Conservation (phyloP, 2,329 filamentous ascomycete species). For the Didymella keratinophila region DNA sequence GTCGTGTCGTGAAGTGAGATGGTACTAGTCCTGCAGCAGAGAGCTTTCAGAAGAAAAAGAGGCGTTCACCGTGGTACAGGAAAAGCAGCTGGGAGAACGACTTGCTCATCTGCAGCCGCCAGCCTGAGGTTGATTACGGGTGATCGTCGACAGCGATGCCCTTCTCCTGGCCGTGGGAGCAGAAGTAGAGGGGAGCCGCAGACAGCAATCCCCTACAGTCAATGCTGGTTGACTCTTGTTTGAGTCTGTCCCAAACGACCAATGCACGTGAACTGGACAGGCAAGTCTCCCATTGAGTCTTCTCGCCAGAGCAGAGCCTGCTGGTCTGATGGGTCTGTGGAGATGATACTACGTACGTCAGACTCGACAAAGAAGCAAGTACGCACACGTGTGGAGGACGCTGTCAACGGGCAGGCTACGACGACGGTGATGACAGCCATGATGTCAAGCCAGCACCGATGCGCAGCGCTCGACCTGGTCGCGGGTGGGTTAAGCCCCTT, state of each 20-base stretch:
- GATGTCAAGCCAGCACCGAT: slow-evolving; percentile 14
- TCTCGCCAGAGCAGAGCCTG: neutral
- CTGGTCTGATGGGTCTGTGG: neutral
- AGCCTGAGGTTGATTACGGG: slow-evolving; percentile 21
- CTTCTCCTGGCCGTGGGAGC: slow-evolving; percentile 14
- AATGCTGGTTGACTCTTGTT: slow-evolving; percentile 27
- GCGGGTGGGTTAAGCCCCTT: slow-evolving; percentile 28
- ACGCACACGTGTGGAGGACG: slow-evolving; percentile 14
- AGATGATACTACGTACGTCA: slow-evolving; percentile 20
- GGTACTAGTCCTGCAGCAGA: slow-evolving; percentile 37
- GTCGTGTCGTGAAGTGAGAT: slow-evolving; percentile 30
- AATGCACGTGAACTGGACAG: slow-evolving; percentile 14
- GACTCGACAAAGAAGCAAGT: slow-evolving; percentile 10
- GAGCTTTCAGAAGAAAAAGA: slow-evolving; percentile 32
- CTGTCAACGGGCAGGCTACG: slow-evolving; percentile 8
- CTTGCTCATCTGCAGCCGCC: slow-evolving; percentile 7
- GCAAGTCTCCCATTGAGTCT: slow-evolving; percentile 1
- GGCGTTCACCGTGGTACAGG: slow-evolving; percentile 39
- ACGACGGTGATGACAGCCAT: slow-evolving; percentile 13
- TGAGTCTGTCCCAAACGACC: slow-evolving; percentile 34
- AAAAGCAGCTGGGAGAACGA: slow-evolving; percentile 31
- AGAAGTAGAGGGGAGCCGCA: slow-evolving; percentile 21
- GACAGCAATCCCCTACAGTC: slow-evolving; percentile 19
- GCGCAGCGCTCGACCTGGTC: slow-evolving; percentile 14
- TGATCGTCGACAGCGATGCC: slow-evolving; percentile 34